Conservation (phyloP, 2,329 filamentous ascomycete genomes). For the Cladosporium oxysporum region DNA sequence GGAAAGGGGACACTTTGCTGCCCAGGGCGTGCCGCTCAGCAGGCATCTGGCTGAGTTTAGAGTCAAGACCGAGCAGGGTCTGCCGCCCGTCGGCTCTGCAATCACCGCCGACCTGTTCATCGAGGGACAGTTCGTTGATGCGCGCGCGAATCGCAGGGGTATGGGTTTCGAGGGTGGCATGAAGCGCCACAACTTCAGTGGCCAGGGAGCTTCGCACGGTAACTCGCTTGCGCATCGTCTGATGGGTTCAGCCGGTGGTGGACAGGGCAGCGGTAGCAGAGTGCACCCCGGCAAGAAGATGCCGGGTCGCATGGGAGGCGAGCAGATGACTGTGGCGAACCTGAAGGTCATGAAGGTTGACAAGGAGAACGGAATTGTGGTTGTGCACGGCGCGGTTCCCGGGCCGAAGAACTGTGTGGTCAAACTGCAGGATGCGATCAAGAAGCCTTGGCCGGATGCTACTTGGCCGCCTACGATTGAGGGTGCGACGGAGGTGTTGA, state of each 20-base stretch:
- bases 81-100: conserved; percentile 73
- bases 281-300: conserved; percentile 97
- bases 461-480: conserved; percentile 10
- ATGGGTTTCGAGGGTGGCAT: conserved; percentile 97
- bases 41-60: conserved; percentile 81
- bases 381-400: conserved; percentile 83
- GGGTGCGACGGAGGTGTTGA: conserved; percentile 9
- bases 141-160: conserved; percentile 74
- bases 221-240: conserved; percentile 92
- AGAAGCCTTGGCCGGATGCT: conserved; percentile 71
- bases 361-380: conserved; percentile 79
- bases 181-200: conserved; percentile 89
- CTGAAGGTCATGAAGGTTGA: conserved; percentile 87
- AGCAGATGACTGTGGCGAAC: conserved; percentile 88
- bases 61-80: conserved; percentile 70
- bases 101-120: conserved; percentile 89
- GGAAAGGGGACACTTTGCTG: conserved; percentile 83
- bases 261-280: conserved; percentile 88
- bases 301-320: conserved; percentile 91
- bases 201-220: conserved; percentile 91
- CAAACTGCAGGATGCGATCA: conserved; percentile 84
- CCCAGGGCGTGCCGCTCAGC: conserved; percentile 80
- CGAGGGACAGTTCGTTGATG: conserved; percentile 87
- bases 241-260: conserved; percentile 85
- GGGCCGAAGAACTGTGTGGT: conserved; percentile 87